A percentile compares a stretch with the other conserved stretches of the same genome.
Evolutionary conservation across 23 red algal species (phyloP).

Genomic region (Gracilaria vermiculophylla): DNA sequence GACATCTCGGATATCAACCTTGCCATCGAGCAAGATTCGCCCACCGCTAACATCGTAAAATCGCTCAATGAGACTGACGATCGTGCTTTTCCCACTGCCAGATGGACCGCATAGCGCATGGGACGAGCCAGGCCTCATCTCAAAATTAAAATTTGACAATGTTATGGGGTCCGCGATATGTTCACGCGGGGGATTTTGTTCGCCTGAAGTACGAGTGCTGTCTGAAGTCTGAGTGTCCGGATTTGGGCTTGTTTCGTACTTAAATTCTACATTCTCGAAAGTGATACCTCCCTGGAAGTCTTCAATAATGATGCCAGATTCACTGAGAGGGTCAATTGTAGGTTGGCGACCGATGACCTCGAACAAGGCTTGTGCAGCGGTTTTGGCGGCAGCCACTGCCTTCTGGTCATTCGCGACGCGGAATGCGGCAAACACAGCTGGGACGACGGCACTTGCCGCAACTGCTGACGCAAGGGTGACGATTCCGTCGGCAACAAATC

Average conservation of each 20-base stretch:
- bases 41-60: conserved; percentile 59
- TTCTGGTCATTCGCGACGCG: conserved; percentile 43
- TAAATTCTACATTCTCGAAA: conserved; percentile 72
- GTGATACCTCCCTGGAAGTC: conserved; percentile 51
- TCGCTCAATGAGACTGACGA: conserved; percentile 29
- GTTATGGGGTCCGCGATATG: neutral
- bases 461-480: conserved; percentile 28
- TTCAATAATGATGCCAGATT: conserved; percentile 20
- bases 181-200: neutral
- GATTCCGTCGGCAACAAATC: conserved; percentile 34
- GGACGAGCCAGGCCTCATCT: conserved; percentile 1
- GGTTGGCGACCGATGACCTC: conserved; percentile 39
- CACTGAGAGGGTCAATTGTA: conserved; percentile 33
- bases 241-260: conserved; percentile 60
- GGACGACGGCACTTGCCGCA: conserved; percentile 49
- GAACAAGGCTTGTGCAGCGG: conserved; percentile 35
- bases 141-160: neutral
- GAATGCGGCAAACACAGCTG: conserved; percentile 75
- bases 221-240: neutral
- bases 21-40: conserved; percentile 54
- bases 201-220: neutral
- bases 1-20: conserved; percentile 39
- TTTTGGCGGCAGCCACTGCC: conserved; percentile 26
- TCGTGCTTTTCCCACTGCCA: conserved; percentile 28
- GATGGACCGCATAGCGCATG: conserved; percentile 6